Evolutionary conservation across 257 asterid genomes (phyloP), one percentile per base, ranked within the genome.

Genomic region (Capsicum chinense): DNA sequence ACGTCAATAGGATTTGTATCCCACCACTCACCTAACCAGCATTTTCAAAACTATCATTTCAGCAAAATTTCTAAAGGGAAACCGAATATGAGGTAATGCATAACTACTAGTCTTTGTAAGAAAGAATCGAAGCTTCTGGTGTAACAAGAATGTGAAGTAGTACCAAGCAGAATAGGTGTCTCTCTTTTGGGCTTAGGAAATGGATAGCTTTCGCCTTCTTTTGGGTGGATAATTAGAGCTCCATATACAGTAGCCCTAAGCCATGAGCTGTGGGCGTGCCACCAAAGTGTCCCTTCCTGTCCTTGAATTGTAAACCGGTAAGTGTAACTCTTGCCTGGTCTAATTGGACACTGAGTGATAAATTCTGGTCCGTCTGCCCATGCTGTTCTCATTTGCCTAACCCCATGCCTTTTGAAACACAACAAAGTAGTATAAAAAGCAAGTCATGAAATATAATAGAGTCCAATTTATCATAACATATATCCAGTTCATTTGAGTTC

Each of bases 241-340:
- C 98, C 98, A 16, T 94, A 94, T 69, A 94, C 97, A 0, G 97
- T 94, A 74, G 98, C 98, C 70, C 98, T 84, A 50, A 94, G 94
- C 98, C 98, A 94, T 1, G 98, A 94, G 82, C 98, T 94, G 83
- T 94, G 98, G 39, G 98, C 98, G 64, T 94, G 98, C 98, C 98
- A 94, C 97, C 98, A 94, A 1, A 94, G 92, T 0, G 98, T 94
- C 57, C 98, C 98, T 89, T 92, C 97, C 21, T 94, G 98, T 19
- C 94, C 98, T 87, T 90, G 90, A 54, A 94, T 93, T 0, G 94
- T 91, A 83, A 94, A 94, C 7, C 97, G 87, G 82, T 94, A 94
- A 0, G 93, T 94, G 84, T 93, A 94, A 74, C 94, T 94, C 47
- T 71, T 84, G 57, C 97, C 98, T 0, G 98, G 97, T 83, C 93